Percentiles rank a stretch among this genome's conserved stretches.
Conservation (phyloP, 441 rosid genomes). For the Bocquillonia castaneifolia region DNA sequence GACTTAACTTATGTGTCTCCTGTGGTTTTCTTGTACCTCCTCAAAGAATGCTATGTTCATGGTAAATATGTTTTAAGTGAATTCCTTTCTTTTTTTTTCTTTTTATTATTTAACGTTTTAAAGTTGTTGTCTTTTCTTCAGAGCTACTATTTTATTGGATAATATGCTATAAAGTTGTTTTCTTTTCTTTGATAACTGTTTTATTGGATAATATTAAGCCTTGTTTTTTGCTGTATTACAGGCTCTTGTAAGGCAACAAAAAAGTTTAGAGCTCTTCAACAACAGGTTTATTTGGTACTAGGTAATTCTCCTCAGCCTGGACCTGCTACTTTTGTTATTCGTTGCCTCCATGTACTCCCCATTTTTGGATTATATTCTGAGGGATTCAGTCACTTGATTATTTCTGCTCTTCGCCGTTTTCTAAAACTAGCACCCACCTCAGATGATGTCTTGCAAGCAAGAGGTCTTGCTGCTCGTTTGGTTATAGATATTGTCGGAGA, state of each 20-base stretch:
- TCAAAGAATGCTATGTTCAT: constrained; percentile 74
- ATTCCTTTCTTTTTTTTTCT: not conserved
- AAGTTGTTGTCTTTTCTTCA: not conserved
- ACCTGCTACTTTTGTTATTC: constrained; percentile 56
- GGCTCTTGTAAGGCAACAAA: constrained; percentile 68
- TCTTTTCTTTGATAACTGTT: no score
- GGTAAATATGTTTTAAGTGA: constrained; percentile 45
- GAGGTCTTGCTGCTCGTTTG: constrained; percentile 52
- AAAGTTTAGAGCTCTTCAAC: constrained; percentile 74
- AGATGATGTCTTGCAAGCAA: constrained; percentile 47
- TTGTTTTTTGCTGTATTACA: constrained; percentile 22
- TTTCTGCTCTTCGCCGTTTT: constrained; percentile 67
- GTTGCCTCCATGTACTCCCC: constrained; percentile 65
- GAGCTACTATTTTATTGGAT: no score
- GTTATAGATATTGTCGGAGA: constrained; percentile 52
- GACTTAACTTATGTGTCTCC: constrained; percentile 68
- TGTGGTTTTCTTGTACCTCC: constrained; percentile 68
- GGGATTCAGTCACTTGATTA: constrained; percentile 84
- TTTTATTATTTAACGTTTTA: not conserved
- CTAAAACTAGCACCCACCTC: constrained; percentile 33
- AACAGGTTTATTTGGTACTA: constrained; percentile 52
- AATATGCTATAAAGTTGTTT: no score
- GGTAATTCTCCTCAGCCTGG: constrained; percentile 69
- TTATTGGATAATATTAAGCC: no score
- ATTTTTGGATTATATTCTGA: constrained; percentile 57